phyloP scores from a whole-genome alignment of 2,329 filamentous ascomycete species.

The Chaetomiaceae sp. region DNA sequence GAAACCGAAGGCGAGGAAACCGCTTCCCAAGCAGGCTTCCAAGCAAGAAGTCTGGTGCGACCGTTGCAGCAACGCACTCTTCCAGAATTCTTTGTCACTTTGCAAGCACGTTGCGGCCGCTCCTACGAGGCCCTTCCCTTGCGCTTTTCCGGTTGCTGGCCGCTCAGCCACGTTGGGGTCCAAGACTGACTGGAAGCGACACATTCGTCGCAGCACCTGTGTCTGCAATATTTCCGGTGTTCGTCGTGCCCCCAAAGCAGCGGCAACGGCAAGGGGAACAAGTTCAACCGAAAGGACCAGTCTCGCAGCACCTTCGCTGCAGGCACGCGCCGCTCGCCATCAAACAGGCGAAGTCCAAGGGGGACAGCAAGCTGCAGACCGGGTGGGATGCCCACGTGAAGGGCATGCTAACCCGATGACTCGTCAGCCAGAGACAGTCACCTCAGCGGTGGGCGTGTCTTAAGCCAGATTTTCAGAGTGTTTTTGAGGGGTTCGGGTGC shows the following conservation, averaged over 20 bases:
- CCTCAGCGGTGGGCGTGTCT: conserved; percentile 70
- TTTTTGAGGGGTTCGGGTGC: conserved; percentile 66
- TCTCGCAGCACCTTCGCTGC: conserved; percentile 87
- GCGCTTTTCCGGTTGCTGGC: conserved; percentile 78
- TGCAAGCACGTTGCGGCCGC: conserved; percentile 64
- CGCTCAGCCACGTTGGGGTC: conserved; percentile 80
- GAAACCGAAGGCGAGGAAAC: conserved; percentile 43
- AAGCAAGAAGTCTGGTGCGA: conserved; percentile 60
- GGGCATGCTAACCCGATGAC: conserved; percentile 70
- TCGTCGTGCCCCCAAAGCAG: conserved; percentile 54
- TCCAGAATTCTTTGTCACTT: conserved; percentile 62
- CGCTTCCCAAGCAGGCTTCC: conserved; percentile 42
- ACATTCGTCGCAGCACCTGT: conserved; percentile 89
- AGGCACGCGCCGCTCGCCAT: conserved; percentile 79
- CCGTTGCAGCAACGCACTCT: conserved; percentile 59
- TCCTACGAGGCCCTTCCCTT: conserved; percentile 73
- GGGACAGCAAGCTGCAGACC: conserved; percentile 53
- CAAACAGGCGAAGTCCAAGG: conserved; percentile 54
- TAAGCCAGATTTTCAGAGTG: conserved; percentile 63
- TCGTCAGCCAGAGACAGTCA: conserved; percentile 62
- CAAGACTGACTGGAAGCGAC: conserved; percentile 97
- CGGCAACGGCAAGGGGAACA: conserved; percentile 57
- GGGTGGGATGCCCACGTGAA: conserved; percentile 64
- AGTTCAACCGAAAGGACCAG: conserved; percentile 92
- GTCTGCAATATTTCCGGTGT: conserved; percentile 60